These are phyloP conservation scores for Obelidium mucronatum DNA, from an alignment of 192 early-diverging fungal genomes.

Conservation along the genomic window DNA sequence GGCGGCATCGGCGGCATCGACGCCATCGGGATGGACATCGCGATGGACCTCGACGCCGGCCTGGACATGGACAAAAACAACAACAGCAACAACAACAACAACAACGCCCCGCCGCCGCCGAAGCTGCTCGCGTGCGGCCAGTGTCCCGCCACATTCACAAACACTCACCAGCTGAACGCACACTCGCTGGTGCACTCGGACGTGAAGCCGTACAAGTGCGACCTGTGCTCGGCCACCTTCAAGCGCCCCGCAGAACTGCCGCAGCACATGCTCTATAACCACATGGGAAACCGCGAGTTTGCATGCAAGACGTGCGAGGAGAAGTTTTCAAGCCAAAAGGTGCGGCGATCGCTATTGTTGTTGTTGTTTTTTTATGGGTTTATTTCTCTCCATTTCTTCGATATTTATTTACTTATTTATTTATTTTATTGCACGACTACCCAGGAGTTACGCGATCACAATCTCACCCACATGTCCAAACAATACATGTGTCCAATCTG, in stretches of 20 bases:
- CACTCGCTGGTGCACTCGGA: background rate
- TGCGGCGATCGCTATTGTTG: background rate
- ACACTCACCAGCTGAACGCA: background rate
- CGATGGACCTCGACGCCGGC: too few relatives aligned
- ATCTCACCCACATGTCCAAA: background rate
- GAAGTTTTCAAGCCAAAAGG: background rate
- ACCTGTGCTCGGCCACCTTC: background rate
- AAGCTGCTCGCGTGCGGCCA: background rate
- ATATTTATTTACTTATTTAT: background rate
- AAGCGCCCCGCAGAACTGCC: background rate
- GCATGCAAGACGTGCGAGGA: background rate
- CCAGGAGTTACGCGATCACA: background rate
- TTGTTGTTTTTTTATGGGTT: too few relatives aligned
- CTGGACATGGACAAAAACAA: too few relatives aligned
- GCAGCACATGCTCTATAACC: conserved; percentile 9
- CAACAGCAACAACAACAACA: too few relatives aligned
- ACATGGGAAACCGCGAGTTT: background rate
- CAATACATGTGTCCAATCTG: background rate
- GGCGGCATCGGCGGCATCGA: too few relatives aligned
- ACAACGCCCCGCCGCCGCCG: background rate
- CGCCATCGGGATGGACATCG: too few relatives aligned
- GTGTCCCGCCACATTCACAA: background rate
- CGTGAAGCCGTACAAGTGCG: background rate
- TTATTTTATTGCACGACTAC: too few relatives aligned
- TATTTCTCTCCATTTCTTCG: background rate